Percentiles rank a stretch among this genome's conserved stretches.
Conservation (phyloP, 2,329 filamentous ascomycete genomes). For the Neopestalotiopsis clavispora region DNA sequence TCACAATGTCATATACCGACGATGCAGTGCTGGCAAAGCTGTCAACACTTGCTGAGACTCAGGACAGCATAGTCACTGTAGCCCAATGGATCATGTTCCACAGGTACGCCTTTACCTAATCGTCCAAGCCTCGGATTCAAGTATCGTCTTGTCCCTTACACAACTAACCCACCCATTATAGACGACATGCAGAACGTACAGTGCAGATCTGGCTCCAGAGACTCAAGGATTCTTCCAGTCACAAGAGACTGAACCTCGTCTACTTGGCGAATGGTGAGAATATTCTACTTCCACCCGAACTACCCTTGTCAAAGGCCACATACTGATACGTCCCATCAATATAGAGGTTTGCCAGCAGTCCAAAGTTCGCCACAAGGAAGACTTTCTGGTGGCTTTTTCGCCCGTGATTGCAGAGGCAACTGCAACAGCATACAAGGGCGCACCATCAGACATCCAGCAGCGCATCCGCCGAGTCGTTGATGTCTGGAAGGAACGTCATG, state of each 20-base stretch:
- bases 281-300: not conserved
- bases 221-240: slow-evolving; percentile 83
- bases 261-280: slow-evolving; percentile 90
- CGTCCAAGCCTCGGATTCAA: not conserved
- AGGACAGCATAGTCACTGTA: slow-evolving; percentile 94
- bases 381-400: slow-evolving; percentile 90
- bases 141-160: not conserved
- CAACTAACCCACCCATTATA: slow-evolving; percentile 41
- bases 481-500: slow-evolving; percentile 86
- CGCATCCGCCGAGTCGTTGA: slow-evolving; percentile 90
- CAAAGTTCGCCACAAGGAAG: slow-evolving; percentile 87
- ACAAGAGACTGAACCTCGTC: slow-evolving; percentile 86
- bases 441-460: slow-evolving; percentile 81
- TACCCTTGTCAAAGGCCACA: slow-evolving; percentile 4
- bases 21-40: slow-evolving; percentile 95
- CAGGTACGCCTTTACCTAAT: slow-evolving; percentile 61
- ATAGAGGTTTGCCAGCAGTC: slow-evolving; percentile 95
- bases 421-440: slow-evolving; percentile 87
- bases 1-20: slow-evolving; percentile 88
- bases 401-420: slow-evolving; percentile 93
- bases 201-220: slow-evolving; percentile 91
- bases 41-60: slow-evolving; percentile 92
- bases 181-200: slow-evolving; percentile 89
- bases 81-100: slow-evolving; percentile 99
- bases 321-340: slow-evolving; percentile 15